Conservation (phyloP, 2,329 filamentous ascomycete genomes). For the Clonostachys rosea region DNA sequence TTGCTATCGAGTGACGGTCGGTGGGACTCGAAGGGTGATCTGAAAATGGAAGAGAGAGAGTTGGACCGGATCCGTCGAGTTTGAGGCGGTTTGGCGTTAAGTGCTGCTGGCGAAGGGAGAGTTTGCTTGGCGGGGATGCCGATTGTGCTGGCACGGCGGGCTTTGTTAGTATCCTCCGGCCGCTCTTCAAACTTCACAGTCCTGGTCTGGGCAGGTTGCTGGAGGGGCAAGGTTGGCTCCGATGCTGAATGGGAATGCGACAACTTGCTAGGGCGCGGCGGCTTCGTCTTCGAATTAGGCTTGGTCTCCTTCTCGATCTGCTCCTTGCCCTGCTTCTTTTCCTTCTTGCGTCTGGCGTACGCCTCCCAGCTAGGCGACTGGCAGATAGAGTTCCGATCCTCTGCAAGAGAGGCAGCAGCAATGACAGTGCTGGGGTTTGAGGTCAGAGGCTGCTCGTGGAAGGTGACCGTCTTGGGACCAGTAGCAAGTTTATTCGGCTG, state of each 20-base stretch:
- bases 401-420: constrained; percentile 5
- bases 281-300: constrained; percentile 23
- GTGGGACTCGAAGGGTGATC: constrained; percentile 24
- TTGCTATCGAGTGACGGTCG: constrained; percentile 21
- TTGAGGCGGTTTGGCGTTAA: constrained; percentile 6
- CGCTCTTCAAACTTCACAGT: too few relatives aligned
- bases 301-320: constrained; percentile 27
- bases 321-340: constrained; percentile 37
- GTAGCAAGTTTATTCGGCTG: not conserved
- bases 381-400: constrained; percentile 37
- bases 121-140: not conserved
- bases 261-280: constrained; percentile 12
- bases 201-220: not conserved
- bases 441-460: not conserved
- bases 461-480: not conserved
- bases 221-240: not conserved
- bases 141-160: not conserved
- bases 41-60: constrained; percentile 28
- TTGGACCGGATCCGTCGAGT: constrained; percentile 22
- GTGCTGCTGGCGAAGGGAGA: not conserved
- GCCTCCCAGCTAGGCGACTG: constrained; percentile 60
- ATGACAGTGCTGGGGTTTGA: not conserved
- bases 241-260: too few relatives aligned
- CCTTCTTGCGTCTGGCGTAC: constrained; percentile 46
- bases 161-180: not conserved